phyloP scores from a whole-genome alignment of 2,329 filamentous ascomycete genomes.

The Aspergillus floridensis region DNA sequence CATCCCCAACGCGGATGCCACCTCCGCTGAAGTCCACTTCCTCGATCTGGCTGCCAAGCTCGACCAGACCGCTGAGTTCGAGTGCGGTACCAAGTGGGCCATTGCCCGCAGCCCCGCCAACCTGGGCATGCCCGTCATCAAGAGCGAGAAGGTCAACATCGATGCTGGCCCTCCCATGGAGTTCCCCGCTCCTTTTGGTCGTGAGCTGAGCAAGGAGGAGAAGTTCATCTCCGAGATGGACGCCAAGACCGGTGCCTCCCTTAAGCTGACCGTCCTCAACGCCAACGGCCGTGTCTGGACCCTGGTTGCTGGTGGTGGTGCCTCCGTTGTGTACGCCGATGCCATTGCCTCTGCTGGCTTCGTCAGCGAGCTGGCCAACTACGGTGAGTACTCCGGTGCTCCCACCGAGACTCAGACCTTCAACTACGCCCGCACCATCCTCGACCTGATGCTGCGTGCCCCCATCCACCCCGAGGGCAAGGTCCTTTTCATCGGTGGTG shows the following conservation, averaged over 20 bases:
- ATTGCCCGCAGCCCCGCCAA: conserved; percentile 87
- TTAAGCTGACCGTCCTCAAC: conserved; percentile 97
- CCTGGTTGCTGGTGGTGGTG: conserved; percentile 97
- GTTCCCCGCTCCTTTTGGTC: conserved; percentile 97
- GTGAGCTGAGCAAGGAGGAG: conserved; percentile 98
- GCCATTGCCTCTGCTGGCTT: conserved; percentile 96
- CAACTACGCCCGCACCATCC: conserved; percentile 96
- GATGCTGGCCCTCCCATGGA: conserved; percentile 98
- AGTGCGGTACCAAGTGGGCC: conserved; percentile 99
- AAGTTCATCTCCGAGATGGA: conserved; percentile 98
- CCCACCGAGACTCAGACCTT: conserved; percentile 98
- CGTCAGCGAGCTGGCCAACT: conserved; percentile 96
- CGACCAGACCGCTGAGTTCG: conserved; percentile 98
- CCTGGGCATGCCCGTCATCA: conserved; percentile 72
- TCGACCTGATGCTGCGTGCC: conserved; percentile 95
- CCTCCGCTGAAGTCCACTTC: conserved; percentile 94
- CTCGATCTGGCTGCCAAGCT: conserved; percentile 97
- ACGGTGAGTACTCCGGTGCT: conserved; percentile 98
- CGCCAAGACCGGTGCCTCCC: conserved; percentile 97
- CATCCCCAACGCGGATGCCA: conserved; percentile 88
- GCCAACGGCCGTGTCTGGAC: conserved; percentile 92
- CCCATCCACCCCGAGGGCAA: conserved; percentile 85
- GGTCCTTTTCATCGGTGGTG: conserved; percentile 98
- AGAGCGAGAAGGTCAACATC: conserved; percentile 77
- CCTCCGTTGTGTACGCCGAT: conserved; percentile 97